phyloP scores from a whole-genome alignment of 129 eudicot genomes.

The Saposhnikovia divaricata region DNA sequence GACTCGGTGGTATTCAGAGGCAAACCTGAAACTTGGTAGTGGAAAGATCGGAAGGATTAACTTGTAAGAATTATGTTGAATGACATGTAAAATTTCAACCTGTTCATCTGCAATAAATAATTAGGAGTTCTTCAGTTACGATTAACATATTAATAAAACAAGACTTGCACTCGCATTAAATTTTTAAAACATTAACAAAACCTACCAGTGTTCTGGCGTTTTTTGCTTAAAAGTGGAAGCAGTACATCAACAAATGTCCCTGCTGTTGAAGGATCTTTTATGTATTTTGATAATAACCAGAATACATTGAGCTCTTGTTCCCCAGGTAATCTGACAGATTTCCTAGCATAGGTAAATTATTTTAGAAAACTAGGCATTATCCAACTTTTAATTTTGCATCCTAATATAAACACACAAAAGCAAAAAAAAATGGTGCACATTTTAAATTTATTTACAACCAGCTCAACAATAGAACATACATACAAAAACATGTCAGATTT shows the following conservation, averaged over 20 bases:
- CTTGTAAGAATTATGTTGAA: too few relatives aligned
- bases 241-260: conserved; percentile 62
- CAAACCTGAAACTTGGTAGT: too few relatives aligned
- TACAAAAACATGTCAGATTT: too few relatives aligned
- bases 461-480: too few relatives aligned
- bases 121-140: not conserved
- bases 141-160: not conserved
- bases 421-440: not conserved
- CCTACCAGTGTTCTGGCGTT: conserved; percentile 42
- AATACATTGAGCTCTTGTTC: conserved; percentile 54
- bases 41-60: too few relatives aligned
- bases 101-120: conserved; percentile 45
- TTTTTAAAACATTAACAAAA: not conserved
- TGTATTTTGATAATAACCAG: conserved; percentile 53
- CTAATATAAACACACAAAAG: not conserved
- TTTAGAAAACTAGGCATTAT: not conserved
- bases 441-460: not conserved
- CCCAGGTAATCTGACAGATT: conserved; percentile 35
- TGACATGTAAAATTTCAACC: conserved; percentile 44
- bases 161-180: not conserved
- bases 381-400: not conserved
- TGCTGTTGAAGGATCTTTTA: conserved; percentile 49
- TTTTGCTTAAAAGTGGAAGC: conserved; percentile 58
- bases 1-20: too few relatives aligned
- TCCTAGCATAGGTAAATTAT: conserved; percentile 31